phyloP scores from a whole-genome alignment of 208 protist genomes.

The Trichomonas gallinae region DNA sequence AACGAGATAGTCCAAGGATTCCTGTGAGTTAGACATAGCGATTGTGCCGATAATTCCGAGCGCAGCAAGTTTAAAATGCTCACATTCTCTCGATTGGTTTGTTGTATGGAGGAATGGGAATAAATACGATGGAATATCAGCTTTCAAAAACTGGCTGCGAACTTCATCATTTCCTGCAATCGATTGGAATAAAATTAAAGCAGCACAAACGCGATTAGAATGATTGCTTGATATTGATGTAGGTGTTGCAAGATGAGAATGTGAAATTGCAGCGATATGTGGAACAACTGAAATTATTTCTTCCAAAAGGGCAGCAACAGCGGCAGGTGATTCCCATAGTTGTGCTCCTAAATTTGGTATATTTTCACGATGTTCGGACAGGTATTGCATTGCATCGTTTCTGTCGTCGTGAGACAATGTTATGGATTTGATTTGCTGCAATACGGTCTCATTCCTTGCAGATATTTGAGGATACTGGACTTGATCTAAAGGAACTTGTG shows the following conservation, averaged over 20 bases:
- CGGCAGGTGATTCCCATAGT: slow-evolving; percentile 89
- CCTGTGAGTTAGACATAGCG: slow-evolving; percentile 69
- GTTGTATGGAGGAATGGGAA: slow-evolving; percentile 95
- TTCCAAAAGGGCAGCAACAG: slow-evolving; percentile 89
- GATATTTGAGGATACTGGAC: neutral
- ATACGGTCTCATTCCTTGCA: neutral
- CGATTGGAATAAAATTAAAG: slow-evolving; percentile 90
- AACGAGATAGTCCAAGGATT: slow-evolving; percentile 88
- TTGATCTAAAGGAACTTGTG: neutral
- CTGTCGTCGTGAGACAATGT: neutral
- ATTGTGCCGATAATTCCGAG: slow-evolving; percentile 95
- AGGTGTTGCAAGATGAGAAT: slow-evolving; percentile 40
- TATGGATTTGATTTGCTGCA: neutral
- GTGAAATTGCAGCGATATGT: slow-evolving; percentile 59
- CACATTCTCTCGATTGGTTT: slow-evolving; percentile 67
- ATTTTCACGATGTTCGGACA: neutral
- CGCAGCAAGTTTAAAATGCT: slow-evolving; percentile 86
- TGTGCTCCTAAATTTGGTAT: slow-evolving; percentile 62
- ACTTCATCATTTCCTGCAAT: slow-evolving; percentile 87
- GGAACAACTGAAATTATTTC: slow-evolving; percentile 89
- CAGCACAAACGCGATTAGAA: slow-evolving; percentile 62
- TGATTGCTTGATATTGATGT: neutral
- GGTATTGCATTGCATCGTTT: neutral
- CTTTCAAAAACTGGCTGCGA: slow-evolving; percentile 75
- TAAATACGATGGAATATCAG: slow-evolving; percentile 94